Base-by-base conservation (phyloP, 2,329 filamentous ascomycete genomes). In the Cercospora nicotianae region DNA sequence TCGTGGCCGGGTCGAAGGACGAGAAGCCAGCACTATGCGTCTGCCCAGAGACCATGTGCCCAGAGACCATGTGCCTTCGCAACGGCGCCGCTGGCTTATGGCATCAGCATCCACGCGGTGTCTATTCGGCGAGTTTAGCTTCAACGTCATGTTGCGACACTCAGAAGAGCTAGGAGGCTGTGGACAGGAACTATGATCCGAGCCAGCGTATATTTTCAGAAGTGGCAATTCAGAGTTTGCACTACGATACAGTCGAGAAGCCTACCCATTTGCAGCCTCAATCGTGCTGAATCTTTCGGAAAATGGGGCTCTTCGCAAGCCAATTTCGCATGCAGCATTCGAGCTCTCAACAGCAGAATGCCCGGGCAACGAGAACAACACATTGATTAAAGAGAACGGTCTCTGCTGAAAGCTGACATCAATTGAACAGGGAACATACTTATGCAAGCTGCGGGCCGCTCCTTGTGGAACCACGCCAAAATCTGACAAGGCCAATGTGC, bases 161-260 rank as follows among this genome's bases (percentile, higher is more conserved):
- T 26, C 28, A 20, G 1, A 58, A 58, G 28, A 30, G 23, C 28
- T 57, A 57, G 26, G 20, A 23, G 20, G 45, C 20, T 48, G 20
- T 48, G n/a, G 10, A 48, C 45, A 20, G 45, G 45, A 48, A n/a
- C 45, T 23, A 48, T 48, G 45, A 48, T 23, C n/a, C 28, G 53
- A 28, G 33, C 7, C 20, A 18, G 42, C 60, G 42, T 62, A 26
- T 33, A 30, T 26, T 30, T 48, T 48, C 60, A 62, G 33, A 48
- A 48, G 60, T 62, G 60, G 60, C 60, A 30, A 62, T 51, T 62
- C 60, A 62, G 23, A 48, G 30, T 45, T 62, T 45, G 36, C 39
- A 31, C 39, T 45, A 30, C 60, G 20, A 26, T 26, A 39, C 33
- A 48, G 28, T 5, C 16, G 28, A 58, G n/a, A 5, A 33, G 18